Evolutionary conservation across 176 grass and related monocot genomes (phyloP), one percentile per base, ranked within the genome.

Genomic region (Bolboschoenus planiculmis): DNA sequence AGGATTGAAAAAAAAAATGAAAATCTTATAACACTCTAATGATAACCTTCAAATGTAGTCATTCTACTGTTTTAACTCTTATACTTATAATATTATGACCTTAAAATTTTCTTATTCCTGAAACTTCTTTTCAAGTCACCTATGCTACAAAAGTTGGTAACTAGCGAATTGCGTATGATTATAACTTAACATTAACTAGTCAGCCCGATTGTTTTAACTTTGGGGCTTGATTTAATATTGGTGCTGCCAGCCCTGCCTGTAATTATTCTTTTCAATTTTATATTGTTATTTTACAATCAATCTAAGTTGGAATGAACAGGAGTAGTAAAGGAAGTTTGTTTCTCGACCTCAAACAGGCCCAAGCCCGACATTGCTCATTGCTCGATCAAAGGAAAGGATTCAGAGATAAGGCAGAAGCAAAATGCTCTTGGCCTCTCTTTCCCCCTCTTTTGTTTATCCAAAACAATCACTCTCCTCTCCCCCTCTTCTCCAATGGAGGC

Each of bases 401-500:
- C 34, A 24, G 20, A 81, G 79, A 82, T 82, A 82, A 82, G 79
- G 23, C 57, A 81, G 1, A 29, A 84, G 27, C 42, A 27, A 34
- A 59, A 42, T 21, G 5, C 16, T 36, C 27, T 79, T 58, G 62
- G 81, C 71, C 86, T 81, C 79, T 57, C 83, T 77, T 37, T 80
- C 37, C 79, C 84, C 78, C 56, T 66, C 42, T 72, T 83, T 57
- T 78, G 58, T 24, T 42, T 78, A 82, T 56, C 61, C 30, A 48
- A 31, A 71, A 48, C 54, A 20, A 56, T 55, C 31, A 33, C 48
- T 72, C 64, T 36, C 7, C 33, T 80, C 78, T 58, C 26, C 58
- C 70, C 83, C 34, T 27, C 51, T 64, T 78, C 81, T 55, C 59
- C 35, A 66, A 95, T 95, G 93, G 93, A 92, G 90, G 85, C 90